Percentiles rank a stretch among this genome's conserved stretches.
phyloP scores from a whole-genome alignment of 192 early-diverging fungal species.

The Coemansia sp. region DNA sequence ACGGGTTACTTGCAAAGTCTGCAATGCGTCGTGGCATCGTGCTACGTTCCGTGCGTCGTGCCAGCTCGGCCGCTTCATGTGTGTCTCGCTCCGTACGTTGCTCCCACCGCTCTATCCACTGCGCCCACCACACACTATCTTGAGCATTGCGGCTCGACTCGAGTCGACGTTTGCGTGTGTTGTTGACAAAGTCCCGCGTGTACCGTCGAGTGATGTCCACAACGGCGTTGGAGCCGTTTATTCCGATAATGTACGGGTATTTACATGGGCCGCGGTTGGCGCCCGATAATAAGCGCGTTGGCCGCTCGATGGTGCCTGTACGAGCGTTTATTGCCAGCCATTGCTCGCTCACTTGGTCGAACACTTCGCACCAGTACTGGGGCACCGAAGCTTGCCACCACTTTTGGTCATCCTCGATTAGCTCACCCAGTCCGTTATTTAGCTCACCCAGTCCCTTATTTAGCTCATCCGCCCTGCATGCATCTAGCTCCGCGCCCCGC shows the following conservation, averaged over 20 bases:
- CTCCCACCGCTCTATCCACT: constrained; percentile 40
- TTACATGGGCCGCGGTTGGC: background rate
- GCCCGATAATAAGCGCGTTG: constrained; percentile 7
- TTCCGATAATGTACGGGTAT: constrained; percentile 26
- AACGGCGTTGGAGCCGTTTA: constrained; percentile 17
- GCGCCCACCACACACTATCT: constrained; percentile 43
- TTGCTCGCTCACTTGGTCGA: constrained; percentile 40
- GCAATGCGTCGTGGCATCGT: constrained; percentile 75
- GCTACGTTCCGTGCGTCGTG: constrained; percentile 50
- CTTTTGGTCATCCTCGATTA: background rate
- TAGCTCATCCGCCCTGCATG: background rate
- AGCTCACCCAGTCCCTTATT: background rate
- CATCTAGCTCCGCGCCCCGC: background rate
- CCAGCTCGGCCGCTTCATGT: constrained; percentile 57
- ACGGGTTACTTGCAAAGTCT: constrained; percentile 79
- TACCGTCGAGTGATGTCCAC: constrained; percentile 48
- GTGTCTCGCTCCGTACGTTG: constrained; percentile 21
- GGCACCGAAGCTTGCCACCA: constrained; percentile 17
- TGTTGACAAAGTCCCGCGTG: constrained; percentile 36
- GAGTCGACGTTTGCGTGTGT: constrained; percentile 47
- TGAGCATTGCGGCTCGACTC: constrained; percentile 23
- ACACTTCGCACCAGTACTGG: constrained; percentile 70
- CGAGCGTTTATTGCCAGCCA: constrained; percentile 59
- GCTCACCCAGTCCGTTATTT: background rate
- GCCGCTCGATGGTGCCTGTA: constrained; percentile 25